phyloP scores from a whole-genome alignment of 2,329 filamentous ascomycete species.

The Plenodomus biglobosus region DNA sequence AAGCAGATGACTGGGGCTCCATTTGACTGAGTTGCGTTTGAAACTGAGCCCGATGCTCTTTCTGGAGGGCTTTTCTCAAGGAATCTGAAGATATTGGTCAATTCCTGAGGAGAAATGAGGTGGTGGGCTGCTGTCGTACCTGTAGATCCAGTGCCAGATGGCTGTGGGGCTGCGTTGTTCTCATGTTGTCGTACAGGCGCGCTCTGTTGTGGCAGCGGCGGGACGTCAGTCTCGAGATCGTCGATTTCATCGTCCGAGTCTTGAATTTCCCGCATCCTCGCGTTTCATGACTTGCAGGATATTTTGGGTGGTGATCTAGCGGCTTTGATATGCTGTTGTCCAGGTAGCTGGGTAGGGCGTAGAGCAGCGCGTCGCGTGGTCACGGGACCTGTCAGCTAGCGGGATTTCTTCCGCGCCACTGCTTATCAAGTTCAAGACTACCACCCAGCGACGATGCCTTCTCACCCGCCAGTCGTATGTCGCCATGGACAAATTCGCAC shows the following conservation, averaged over 20 bases:
- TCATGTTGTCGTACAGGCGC: constrained; percentile 16
- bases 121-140: constrained; percentile 21
- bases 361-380: not conserved
- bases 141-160: constrained; percentile 30
- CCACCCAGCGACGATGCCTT: not conserved
- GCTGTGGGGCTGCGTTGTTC: constrained; percentile 3
- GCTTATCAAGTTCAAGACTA: not conserved
- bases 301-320: not conserved
- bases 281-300: constrained; percentile 6
- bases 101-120: not conserved
- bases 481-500: constrained; percentile 35
- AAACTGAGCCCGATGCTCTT: constrained; percentile 29
- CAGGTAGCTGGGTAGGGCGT: not conserved
- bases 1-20: constrained; percentile 20
- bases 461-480: not conserved
- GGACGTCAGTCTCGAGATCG: constrained; percentile 24
- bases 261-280: constrained; percentile 36
- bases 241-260: constrained; percentile 44
- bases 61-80: constrained; percentile 26
- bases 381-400: not conserved
- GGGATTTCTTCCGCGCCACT: not conserved
- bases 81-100: constrained; percentile 18
- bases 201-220: constrained; percentile 14
- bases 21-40: constrained; percentile 17
- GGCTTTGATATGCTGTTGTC: not conserved